A percentile compares a stretch with the other conserved stretches of the same genome.
Evolutionary conservation across 208 protist genomes (phyloP).

Genomic region (Crithidia expoeki): DNA sequence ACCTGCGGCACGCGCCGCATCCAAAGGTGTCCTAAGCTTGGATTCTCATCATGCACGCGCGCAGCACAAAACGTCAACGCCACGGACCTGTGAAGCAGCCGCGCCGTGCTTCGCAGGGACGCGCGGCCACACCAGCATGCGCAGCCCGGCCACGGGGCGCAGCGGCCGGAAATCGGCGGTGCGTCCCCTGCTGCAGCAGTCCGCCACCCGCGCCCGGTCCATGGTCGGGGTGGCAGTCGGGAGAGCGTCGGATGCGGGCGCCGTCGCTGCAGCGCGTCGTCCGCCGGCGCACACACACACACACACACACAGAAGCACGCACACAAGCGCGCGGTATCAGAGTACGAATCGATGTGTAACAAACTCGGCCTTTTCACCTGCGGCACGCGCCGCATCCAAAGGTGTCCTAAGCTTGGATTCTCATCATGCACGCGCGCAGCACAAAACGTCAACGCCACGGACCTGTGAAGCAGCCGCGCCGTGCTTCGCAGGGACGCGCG

Average conservation of each 20-base stretch:
- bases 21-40: conserved; percentile 67
- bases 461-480: no score
- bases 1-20: conserved; percentile 39
- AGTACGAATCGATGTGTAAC: conserved; percentile 54
- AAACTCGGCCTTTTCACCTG: conserved; percentile 48
- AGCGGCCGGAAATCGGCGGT: conserved; percentile 26
- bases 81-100: no score
- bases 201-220: conserved; percentile 8
- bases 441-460: no score
- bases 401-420: conserved; percentile 59
- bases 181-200: background rate
- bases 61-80: no score
- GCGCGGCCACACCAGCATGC: no score
- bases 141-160: conserved; percentile 5
- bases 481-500: no score
- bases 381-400: conserved; percentile 45
- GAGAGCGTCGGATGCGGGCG: background rate
- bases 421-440: conserved; percentile 31
- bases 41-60: conserved; percentile 36
- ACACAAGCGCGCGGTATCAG: conserved; percentile 25
- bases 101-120: no score
- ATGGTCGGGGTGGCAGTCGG: background rate
- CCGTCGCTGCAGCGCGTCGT: no score
- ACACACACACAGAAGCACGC: background rate
- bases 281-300: no score